These are phyloP conservation scores for Tetradesmus obliquus DNA, from an alignment of 139 green algal genomes.

Conservation along the genomic window DNA sequence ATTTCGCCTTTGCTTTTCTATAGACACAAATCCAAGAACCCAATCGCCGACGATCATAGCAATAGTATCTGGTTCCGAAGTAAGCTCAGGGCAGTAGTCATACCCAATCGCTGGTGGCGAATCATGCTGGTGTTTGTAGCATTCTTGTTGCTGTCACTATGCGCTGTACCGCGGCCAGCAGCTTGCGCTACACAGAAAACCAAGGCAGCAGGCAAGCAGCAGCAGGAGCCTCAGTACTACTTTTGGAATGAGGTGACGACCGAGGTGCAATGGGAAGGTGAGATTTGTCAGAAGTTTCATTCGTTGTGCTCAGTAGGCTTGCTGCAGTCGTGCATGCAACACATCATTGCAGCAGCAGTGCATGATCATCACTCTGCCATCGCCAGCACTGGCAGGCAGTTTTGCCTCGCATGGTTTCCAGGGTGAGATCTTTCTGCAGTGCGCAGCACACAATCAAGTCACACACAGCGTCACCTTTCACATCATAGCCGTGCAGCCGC, in stretches of 20 bases:
- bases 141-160: neutral
- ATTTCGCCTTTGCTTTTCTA: too few relatives aligned
- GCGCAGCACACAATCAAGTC: too few relatives aligned
- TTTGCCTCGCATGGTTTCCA: too few relatives aligned
- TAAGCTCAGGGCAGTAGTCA: neutral
- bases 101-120: neutral
- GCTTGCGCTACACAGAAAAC: neutral
- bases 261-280: constrained; percentile 45
- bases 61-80: neutral
- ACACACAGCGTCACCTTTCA: too few relatives aligned
- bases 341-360: neutral
- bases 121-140: neutral
- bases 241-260: constrained; percentile 41
- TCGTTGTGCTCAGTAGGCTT: neutral
- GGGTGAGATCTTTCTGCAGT: too few relatives aligned
- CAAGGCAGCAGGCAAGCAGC: constrained; percentile 6
- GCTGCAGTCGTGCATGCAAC: neutral
- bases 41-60: too few relatives aligned
- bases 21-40: too few relatives aligned
- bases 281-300: neutral
- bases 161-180: neutral
- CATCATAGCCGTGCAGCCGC: too few relatives aligned
- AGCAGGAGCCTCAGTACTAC: constrained; percentile 23
- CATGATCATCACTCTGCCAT: neutral
- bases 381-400: neutral